Percentiles rank a stretch among this genome's conserved stretches.
phyloP scores from a whole-genome alignment of 2,329 filamentous ascomycete genomes.

The Neopestalotiopsis clavispora region DNA sequence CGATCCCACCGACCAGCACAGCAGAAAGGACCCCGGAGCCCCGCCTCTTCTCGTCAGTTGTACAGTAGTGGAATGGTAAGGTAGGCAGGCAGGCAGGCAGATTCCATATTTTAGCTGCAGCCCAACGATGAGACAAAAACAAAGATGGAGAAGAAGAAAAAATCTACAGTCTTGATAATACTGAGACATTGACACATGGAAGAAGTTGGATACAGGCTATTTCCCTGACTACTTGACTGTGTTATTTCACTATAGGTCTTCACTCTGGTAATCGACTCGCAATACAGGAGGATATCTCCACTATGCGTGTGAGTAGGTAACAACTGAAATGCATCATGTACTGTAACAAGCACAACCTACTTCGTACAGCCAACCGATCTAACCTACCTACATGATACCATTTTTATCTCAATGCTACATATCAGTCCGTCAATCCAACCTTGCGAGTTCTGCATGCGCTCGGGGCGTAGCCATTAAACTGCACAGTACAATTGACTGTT shows the following conservation, averaged over 20 bases:
- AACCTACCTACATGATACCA: neutral
- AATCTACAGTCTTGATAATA: neutral
- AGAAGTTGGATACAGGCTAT: neutral
- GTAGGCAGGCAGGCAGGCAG: neutral
- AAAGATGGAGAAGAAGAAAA: neutral
- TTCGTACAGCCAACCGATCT: neutral
- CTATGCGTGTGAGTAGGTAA: too few relatives aligned
- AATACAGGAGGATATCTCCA: too few relatives aligned
- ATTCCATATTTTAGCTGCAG: neutral
- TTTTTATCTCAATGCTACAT: neutral
- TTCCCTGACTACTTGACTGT: neutral
- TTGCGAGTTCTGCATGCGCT: neutral
- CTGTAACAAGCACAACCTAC: neutral
- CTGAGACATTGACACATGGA: neutral
- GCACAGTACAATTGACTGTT: neutral
- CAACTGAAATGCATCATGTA: too few relatives aligned
- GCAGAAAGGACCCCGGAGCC: neutral
- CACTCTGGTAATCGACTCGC: too few relatives aligned
- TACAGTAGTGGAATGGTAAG: neutral
- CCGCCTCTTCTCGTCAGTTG: neutral
- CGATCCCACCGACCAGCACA: neutral
- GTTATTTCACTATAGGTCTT: neutral
- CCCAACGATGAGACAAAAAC: constrained; percentile 2
- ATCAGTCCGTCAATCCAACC: neutral
- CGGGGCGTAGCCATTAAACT: neutral